A percentile compares a stretch with the other conserved stretches of the same genome.
phyloP scores from a whole-genome alignment of 2,329 filamentous ascomycete genomes.

The Aspergillus unguis region DNA sequence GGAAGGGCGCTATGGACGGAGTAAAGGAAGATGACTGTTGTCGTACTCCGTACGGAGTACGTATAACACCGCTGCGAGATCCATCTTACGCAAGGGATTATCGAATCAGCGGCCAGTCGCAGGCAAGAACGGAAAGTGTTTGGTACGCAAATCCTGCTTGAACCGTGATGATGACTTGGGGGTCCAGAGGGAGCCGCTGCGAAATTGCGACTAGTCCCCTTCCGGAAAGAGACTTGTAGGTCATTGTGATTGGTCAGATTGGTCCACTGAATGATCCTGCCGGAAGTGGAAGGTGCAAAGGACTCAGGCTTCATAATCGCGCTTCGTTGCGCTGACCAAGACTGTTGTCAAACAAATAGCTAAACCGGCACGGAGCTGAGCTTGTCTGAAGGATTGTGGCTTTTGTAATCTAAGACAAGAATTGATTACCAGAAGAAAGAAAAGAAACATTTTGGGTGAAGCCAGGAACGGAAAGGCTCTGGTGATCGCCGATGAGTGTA shows the following conservation, averaged over 20 bases:
- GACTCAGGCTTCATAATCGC: neutral
- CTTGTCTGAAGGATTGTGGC: neutral
- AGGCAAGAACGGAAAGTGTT: neutral
- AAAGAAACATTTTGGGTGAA: conserved; percentile 7
- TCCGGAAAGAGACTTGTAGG: neutral
- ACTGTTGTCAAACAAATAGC: neutral
- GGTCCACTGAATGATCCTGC: neutral
- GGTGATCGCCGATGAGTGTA: conserved; percentile 19
- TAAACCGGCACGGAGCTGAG: too few relatives aligned
- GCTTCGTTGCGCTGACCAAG: neutral
- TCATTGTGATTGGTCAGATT: neutral
- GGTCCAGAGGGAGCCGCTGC: neutral
- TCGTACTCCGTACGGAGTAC: neutral
- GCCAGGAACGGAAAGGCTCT: conserved; percentile 11
- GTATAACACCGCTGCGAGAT: conserved; percentile 1
- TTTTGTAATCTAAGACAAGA: neutral
- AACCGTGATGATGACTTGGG: conserved; percentile 9
- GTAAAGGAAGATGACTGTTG: conserved; percentile 2
- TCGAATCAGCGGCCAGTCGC: conserved; percentile 1
- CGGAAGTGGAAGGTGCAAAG: conserved; percentile 5
- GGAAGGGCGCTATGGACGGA: conserved; percentile 7
- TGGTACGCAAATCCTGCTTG: neutral
- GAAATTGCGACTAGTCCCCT: neutral
- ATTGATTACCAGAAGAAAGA: neutral
- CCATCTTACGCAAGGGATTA: neutral